Base-by-base conservation (phyloP, 257 asterid genomes). In the Rhazya stricta region DNA sequence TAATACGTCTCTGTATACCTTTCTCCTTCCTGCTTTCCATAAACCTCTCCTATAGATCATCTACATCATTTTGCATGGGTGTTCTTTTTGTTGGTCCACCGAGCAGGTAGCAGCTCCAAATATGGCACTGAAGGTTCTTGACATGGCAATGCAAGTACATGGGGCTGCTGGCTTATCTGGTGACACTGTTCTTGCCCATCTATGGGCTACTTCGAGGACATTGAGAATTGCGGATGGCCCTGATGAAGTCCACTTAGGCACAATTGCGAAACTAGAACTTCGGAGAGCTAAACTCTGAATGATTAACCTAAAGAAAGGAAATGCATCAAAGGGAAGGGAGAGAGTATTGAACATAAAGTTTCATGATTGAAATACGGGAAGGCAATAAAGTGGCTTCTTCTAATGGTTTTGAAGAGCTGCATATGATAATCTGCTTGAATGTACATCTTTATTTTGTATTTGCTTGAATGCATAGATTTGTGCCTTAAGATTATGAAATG, bases 191-290 rank as follows among this genome's bases (percentile, higher is more conserved):
- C 90, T 95, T 0, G 79, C 96, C 61, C 97, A 95, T 80, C 89
- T 92, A 7, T 95, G 97, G 97, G 97, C 98, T 45, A 76, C 96
- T 25, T 82, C 99, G 2, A 85, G 99, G 81, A 92, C 98, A 3
- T 77, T 95, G 54, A 83, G 98, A 75, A 86, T 95, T 51, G 99
- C 99, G 5, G 99, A 94, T 81, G 99, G 98, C 60, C 99, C 98
- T 0, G 99, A 94, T 60, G 99, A 94, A 85, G 98, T 94, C 67
- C 98, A 94, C 81, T 80, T 94, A 81, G 98, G 88, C 30, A 91
- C 99, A 23, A 92, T 92, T 43, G 98, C 92, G 0, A 92, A 91
- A 76, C 72, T 94, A 21, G 99, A 94, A 83, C 83, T 94, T 50
- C 85, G 86, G 65, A 88, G 91, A 81, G 90, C 98, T 68, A 94